Base-by-base conservation (phyloP, 257 asterid species). In the Lantana camara region DNA sequence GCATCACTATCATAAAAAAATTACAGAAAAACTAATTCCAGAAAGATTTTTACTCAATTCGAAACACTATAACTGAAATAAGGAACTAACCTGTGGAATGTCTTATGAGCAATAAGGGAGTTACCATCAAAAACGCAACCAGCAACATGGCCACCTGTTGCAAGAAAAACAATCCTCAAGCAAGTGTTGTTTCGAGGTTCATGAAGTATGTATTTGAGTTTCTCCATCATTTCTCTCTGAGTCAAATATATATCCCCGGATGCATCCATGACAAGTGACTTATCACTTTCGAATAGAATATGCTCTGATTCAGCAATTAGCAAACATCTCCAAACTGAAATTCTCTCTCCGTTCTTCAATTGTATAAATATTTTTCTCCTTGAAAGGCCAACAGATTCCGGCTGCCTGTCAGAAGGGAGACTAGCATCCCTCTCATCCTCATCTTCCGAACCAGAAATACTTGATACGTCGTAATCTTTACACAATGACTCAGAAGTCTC, bases 71-170 rank as follows among this genome's bases (percentile, higher is more conserved):
- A 35, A 73, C 9, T 11, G 20, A 54, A 34, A 38, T 21, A 67
- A 73, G 66, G 57, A 45, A 71, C 95, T 32, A 69, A 93, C 99
- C 99, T 90, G 90, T 93, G 97, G 68, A 93, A 90, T 46, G 99
- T 93, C 80, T 93, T 93, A 73, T 85, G 89, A 32, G 95, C 89
- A 75, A 93, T 80, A 42, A 88, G 83, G n/a, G 86, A 69, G 72
- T 77, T 79, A 15, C 99, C 99, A 79, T 93, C 95, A 75, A 90
- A 90, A 67, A 93, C 90, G 63, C 97, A 87, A 24, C 99, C 99
- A 60, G 97, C 97, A 84, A 93, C 90, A 64, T 93, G 99, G 35
- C 99, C 99, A 48, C 99, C 99, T 63, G 70, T 85, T 49, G 96
- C 91, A 72, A 93, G 97, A 60, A 93, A 82, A 44, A 93, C 86